Percentiles rank a stretch among this genome's conserved stretches.
Evolutionary conservation across 2,329 filamentous ascomycete genomes (phyloP).

Genomic region (Phoma herbarum): DNA sequence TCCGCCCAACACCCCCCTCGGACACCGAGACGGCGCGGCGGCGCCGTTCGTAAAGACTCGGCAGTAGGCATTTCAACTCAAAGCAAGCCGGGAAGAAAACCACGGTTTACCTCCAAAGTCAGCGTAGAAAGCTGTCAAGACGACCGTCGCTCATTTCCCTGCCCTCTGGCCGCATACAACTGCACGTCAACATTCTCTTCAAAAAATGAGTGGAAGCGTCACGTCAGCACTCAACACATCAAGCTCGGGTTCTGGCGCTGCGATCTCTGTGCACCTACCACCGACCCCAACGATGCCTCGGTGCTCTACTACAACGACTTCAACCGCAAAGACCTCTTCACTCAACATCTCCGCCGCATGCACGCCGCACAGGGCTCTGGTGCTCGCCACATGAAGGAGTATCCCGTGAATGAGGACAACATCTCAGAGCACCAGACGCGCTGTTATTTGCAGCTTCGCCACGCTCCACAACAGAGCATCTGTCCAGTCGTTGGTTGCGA

Average conservation of each 20-base stretch:
- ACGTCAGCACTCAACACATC: slow-evolving; percentile 82
- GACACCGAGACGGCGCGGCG: slow-evolving; percentile 29
- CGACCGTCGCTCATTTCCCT: slow-evolving; percentile 68
- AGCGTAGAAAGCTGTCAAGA: slow-evolving; percentile 23
- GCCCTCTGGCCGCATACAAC: slow-evolving; percentile 80
- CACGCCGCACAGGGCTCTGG: slow-evolving; percentile 64
- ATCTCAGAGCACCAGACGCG: slow-evolving; percentile 65
- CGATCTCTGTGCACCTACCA: slow-evolving; percentile 63
- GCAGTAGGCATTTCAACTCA: slow-evolving; percentile 20
- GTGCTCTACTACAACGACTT: slow-evolving; percentile 67
- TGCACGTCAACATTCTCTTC: slow-evolving; percentile 76
- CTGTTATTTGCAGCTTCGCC: slow-evolving; percentile 69
- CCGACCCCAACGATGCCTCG: slow-evolving; percentile 42
- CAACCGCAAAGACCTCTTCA: slow-evolving; percentile 92
- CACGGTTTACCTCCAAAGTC: slow-evolving; percentile 24
- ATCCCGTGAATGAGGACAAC: slow-evolving; percentile 57
- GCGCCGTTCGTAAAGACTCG: slow-evolving; percentile 34
- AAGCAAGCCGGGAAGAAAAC: slow-evolving; percentile 31
- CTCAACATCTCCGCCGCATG: slow-evolving; percentile 87
- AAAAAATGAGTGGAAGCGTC: slow-evolving; percentile 97
- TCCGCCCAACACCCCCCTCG: slow-evolving; percentile 39
- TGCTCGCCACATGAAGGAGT: slow-evolving; percentile 56
- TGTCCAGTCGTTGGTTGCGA: slow-evolving; percentile 70
- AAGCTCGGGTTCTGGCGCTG: slow-evolving; percentile 79
- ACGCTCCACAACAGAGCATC: slow-evolving; percentile 66